Evolutionary conservation across 176 grass and related monocot genomes (phyloP), one percentile per base, ranked within the genome.

Genomic region (Lolium rigidum): DNA sequence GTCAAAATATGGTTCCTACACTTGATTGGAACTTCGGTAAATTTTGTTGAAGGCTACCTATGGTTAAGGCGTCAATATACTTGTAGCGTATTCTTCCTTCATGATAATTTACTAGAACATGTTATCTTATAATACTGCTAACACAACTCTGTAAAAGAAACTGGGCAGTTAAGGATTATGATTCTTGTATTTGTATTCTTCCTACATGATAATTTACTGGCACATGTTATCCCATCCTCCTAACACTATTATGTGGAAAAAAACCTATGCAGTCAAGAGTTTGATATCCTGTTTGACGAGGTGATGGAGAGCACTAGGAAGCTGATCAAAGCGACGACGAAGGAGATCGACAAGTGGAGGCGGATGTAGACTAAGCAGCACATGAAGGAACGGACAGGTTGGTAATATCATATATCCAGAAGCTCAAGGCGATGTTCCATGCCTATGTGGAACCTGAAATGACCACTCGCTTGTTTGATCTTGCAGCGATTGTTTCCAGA

Each of bases 301-400:
- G 51, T 99, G 70, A 88, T 99, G 24, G 97, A 96, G 69, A 98
- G 83, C 86, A 94, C 94, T 4, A 90, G 79, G 83, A 91, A 86
- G 79, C 70, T 98, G 63, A 78, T 98, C 55, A 92, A 96, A 77
- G 93, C 94, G 10, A 94, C 97, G 50, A 90, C 97, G 5, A 92
- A 84, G 91, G 97, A 96, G 87, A 70, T 99, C 2, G 94, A 96
- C 14, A 95, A 96, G 73, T 94, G 97, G 97, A 94, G 88, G 88
- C 87, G 92, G 54, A 89, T 84, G 74, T 90, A 91, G 86, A 6
- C 8, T 16, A 31, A 58, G 21, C 59, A 77, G n/a, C 47, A 16
- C 58, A 46, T 20, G 66, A 66, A 83, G 11, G 14, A 49, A 35
- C 31, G 31, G 31, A 41, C 26, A 77, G 72, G 26, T 50, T 35